Evolutionary conservation across 306 rosid species (phyloP).

Genomic region (Arachis stenosperma): DNA sequence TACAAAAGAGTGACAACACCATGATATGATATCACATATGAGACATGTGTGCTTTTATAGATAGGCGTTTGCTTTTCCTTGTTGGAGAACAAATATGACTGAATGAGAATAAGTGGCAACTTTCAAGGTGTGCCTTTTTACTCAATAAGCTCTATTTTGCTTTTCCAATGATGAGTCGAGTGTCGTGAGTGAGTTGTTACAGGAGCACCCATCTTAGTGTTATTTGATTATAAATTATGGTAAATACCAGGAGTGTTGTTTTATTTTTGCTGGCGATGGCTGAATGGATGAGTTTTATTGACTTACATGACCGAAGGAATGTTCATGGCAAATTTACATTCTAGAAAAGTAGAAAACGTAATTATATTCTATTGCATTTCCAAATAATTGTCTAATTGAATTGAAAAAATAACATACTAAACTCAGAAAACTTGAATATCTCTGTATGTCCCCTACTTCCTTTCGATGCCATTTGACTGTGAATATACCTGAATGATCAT

Average conservation of each 20-base stretch:
- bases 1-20: neutral
- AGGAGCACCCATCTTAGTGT: no score
- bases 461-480: neutral
- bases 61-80: slow-evolving; percentile 18
- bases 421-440: neutral
- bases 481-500: neutral
- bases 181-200: no score
- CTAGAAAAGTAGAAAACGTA: neutral
- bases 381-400: no score
- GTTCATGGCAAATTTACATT: slow-evolving; percentile 1
- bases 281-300: neutral
- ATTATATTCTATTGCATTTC: neutral
- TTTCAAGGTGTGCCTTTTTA: slow-evolving; percentile 18
- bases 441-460: neutral
- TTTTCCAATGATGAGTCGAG: neutral
- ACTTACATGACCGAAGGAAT: slow-evolving; percentile 7
- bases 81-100: slow-evolving; percentile 1
- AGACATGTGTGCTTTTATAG: slow-evolving; percentile 9
- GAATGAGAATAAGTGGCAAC: slow-evolving; percentile 12
- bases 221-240: no score
- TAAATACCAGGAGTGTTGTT: no score
- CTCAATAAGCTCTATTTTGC: neutral
- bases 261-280: no score
- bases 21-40: neutral
- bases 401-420: no score